A percentile compares a stretch with the other conserved stretches of the same genome.
Evolutionary conservation across 2,329 filamentous ascomycete species (phyloP).

Genomic region (Neofusicoccum ribis): DNA sequence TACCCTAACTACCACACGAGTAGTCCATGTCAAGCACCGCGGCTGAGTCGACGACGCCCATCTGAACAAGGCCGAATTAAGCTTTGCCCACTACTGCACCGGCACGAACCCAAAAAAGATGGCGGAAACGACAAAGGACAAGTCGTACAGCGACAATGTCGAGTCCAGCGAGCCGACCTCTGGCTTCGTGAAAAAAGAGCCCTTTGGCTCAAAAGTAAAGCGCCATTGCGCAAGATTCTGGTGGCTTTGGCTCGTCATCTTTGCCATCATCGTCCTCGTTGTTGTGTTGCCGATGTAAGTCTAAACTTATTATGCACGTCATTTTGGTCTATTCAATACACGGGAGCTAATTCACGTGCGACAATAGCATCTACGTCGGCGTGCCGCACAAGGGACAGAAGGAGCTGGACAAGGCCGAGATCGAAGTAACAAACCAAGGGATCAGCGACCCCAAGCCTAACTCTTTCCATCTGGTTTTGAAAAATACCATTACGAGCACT

Average conservation of each 20-base stretch:
- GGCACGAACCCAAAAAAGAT: not conserved
- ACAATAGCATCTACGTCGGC: constrained; percentile 55
- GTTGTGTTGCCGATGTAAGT: constrained; percentile 63
- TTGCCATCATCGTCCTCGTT: constrained; percentile 54
- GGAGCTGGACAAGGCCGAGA: constrained; percentile 53
- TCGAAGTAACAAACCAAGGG: constrained; percentile 52
- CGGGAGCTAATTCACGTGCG: not conserved
- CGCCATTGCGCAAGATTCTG: constrained; percentile 48
- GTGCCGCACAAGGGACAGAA: constrained; percentile 60
- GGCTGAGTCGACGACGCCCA: not conserved
- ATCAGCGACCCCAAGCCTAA: constrained; percentile 53
- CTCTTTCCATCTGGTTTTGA: constrained; percentile 51
- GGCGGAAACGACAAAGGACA: not conserved
- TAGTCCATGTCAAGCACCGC: not conserved
- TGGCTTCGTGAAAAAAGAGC: constrained; percentile 4
- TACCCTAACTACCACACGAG: not conserved
- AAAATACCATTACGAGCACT: constrained; percentile 48
- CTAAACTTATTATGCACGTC: not conserved
- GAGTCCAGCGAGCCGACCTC: not conserved
- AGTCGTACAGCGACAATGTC: not conserved
- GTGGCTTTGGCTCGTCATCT: constrained; percentile 60
- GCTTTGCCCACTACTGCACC: not conserved
- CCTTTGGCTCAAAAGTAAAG: constrained; percentile 23
- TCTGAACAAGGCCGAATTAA: not conserved
- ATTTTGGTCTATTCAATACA: not conserved